Base-by-base conservation (phyloP, 768 basidiomycete genomes). In the Lentinus tigrinus region DNA sequence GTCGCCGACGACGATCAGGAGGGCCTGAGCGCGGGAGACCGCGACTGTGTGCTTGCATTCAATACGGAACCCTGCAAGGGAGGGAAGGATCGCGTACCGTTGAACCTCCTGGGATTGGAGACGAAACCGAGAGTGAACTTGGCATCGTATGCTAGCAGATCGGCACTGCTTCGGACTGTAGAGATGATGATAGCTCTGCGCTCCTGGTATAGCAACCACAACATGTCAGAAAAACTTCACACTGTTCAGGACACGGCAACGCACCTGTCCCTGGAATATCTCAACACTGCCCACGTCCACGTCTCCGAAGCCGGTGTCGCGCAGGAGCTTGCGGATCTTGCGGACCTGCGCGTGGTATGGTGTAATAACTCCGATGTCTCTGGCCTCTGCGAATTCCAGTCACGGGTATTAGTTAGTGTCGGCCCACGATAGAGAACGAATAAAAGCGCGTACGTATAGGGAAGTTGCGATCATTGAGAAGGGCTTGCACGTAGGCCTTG, bases 1-100 rank as follows among this genome's bases (percentile, higher is more conserved):
- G 64, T 88, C 81, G 3, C 86, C 87, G 44, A 89, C 69, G 47
- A 88, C 72, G 58, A 87, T 80, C 17, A 89, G 77, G 4, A 88
- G 72, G 0, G 85, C 81, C 67, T 86, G 79, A 0, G 85, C 85
- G 13, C 86, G 83, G 0, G 87, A 88, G 11, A 89, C 69, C 4
- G 86, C 84, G 38, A 89, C 87, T 87, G 46, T 9, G 42, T 66
- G 16, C 84, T 84, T 84, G 47, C 84, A 60, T 84, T 84, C 47
- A 1, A 31, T 31, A 1, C 1, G 7, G 3, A 3, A n/a, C n/a
- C n/a, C 31, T 31, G 38, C 6, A 4, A 21, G 26, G 4, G 21
- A 31, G 31, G 10, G 26, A 27, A 55, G 24, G 1, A 31, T 31
- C 13, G 68, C 77, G 28, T 42, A 84, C 84, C 84, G 65, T 86